Conservation (phyloP, 495 filamentous ascomycete species). For the Penicillium canariense region DNA sequence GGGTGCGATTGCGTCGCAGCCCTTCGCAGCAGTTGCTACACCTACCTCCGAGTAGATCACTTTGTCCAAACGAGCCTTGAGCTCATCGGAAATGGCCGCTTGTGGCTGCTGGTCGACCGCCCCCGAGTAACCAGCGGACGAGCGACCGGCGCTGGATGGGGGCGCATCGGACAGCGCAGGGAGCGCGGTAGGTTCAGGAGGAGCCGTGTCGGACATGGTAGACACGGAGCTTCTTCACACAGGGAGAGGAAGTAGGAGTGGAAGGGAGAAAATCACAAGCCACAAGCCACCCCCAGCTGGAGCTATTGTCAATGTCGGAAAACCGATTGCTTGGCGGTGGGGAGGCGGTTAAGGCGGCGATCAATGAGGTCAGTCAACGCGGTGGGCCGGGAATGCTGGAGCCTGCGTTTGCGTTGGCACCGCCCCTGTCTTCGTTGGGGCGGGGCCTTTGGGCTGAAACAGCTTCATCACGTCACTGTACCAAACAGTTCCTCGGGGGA, state of each 20-base stretch:
- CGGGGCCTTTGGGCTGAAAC: too few species aligned
- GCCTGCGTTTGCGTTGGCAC: slow-evolving; percentile 13
- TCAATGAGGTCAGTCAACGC: slow-evolving; percentile 20
- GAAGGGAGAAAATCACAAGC: slow-evolving; percentile 8
- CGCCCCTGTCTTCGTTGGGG: too few species aligned
- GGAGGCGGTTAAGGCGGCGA: slow-evolving; percentile 8
- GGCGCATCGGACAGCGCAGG: slow-evolving; percentile 38
- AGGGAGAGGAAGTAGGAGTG: background rate
- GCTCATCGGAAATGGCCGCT: slow-evolving; percentile 35
- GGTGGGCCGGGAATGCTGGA: slow-evolving; percentile 6
- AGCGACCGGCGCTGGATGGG: slow-evolving; percentile 36
- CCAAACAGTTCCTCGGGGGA: too few species aligned
- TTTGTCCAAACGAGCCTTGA: slow-evolving; percentile 53
- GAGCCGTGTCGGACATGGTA: slow-evolving; percentile 37
- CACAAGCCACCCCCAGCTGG: slow-evolving; percentile 1
- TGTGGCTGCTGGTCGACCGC: slow-evolving; percentile 25
- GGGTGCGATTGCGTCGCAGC: background rate
- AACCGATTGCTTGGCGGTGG: slow-evolving; percentile 20
- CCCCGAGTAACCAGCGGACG: slow-evolving; percentile 24
- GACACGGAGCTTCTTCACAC: background rate
- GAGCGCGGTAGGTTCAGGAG: slow-evolving; percentile 29
- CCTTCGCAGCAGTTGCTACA: background rate
- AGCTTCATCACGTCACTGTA: too few species aligned
- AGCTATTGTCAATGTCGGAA: slow-evolving; percentile 19
- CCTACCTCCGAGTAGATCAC: slow-evolving; percentile 67